These are phyloP conservation scores for Claviceps maximensis DNA, from an alignment of 2,329 filamentous ascomycete species.

Conservation along the genomic window DNA sequence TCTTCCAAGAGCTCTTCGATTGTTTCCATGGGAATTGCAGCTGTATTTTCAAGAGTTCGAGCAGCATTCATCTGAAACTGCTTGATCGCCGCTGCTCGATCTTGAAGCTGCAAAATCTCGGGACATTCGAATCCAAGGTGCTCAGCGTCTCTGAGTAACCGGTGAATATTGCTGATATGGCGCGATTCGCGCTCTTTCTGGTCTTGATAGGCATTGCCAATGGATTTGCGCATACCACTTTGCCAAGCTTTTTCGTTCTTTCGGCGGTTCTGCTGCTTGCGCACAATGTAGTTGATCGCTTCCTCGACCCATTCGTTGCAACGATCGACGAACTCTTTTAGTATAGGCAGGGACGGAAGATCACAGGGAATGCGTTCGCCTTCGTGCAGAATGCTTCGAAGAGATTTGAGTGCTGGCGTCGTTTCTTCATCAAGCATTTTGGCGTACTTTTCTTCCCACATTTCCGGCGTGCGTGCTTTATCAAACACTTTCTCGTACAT, in stretches of 20 bases:
- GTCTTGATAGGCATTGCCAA: conserved; percentile 42
- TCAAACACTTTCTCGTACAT: conserved; percentile 68
- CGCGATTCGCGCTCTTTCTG: conserved; percentile 75
- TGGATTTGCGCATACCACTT: conserved; percentile 56
- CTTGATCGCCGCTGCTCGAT: conserved; percentile 73
- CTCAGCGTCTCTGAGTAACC: conserved; percentile 71
- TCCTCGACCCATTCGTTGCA: conserved; percentile 98
- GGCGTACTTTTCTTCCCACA: conserved; percentile 84
- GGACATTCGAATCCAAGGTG: conserved; percentile 85
- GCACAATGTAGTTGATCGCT: conserved; percentile 87
- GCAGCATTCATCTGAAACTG: conserved; percentile 70
- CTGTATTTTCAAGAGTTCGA: conserved; percentile 53
- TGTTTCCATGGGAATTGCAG: conserved; percentile 51
- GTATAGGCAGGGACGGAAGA: conserved; percentile 64
- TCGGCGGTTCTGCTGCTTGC: conserved; percentile 92
- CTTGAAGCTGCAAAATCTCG: conserved; percentile 74
- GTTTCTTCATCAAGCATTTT: conserved; percentile 72
- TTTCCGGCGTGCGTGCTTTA: conserved; percentile 72
- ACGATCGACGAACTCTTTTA: conserved; percentile 83
- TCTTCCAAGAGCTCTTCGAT: conserved; percentile 86
- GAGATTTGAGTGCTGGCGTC: conserved; percentile 70
- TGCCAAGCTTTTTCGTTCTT: conserved; percentile 88
- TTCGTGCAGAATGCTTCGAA: conserved; percentile 76
- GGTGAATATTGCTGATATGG: conserved; percentile 77
- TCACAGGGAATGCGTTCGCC: conserved; percentile 93